A percentile compares a stretch with the other conserved stretches of the same genome.
These are phyloP conservation scores for Candida maltosa DNA, from an alignment of 805 yeast species.

Conservation along the genomic window DNA sequence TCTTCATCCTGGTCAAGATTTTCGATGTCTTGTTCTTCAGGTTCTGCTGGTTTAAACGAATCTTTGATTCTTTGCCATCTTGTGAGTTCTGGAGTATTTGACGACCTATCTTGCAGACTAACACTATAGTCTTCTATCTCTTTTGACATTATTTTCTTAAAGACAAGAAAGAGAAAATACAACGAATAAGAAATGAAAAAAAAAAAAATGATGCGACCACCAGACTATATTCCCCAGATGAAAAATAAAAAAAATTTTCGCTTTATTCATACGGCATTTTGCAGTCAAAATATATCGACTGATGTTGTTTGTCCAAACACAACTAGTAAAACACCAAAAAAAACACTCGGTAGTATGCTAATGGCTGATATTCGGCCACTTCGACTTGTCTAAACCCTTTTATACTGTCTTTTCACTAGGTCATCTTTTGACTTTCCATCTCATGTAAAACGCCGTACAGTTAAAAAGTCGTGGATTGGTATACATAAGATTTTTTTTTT, in stretches of 20 bases:
- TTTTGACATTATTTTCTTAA: conserved; percentile 1
- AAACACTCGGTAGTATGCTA: background rate
- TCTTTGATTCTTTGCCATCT: background rate
- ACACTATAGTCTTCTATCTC: conserved; percentile 5
- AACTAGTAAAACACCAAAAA: background rate
- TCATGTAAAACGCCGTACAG: background rate
- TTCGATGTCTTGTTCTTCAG: background rate
- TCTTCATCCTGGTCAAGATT: no score
- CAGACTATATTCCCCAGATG: conserved; percentile 1
- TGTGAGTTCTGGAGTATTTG: conserved; percentile 1
- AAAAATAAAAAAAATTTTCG: conserved; percentile 2
- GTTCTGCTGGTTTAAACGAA: background rate
- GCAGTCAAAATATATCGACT: background rate
- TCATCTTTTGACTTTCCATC: background rate
- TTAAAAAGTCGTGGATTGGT: no score
- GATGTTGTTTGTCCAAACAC: no score
- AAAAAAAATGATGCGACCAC: background rate
- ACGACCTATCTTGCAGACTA: conserved; percentile 1
- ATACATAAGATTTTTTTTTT: no score
- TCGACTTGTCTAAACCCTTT: no score
- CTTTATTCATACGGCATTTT: conserved; percentile 4
- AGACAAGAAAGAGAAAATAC: background rate
- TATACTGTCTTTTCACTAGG: no score
- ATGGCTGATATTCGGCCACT: no score
- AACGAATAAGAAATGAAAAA: conserved; percentile 1